Conservation (phyloP, 129 eudicot species). For the Tagetes erecta region DNA sequence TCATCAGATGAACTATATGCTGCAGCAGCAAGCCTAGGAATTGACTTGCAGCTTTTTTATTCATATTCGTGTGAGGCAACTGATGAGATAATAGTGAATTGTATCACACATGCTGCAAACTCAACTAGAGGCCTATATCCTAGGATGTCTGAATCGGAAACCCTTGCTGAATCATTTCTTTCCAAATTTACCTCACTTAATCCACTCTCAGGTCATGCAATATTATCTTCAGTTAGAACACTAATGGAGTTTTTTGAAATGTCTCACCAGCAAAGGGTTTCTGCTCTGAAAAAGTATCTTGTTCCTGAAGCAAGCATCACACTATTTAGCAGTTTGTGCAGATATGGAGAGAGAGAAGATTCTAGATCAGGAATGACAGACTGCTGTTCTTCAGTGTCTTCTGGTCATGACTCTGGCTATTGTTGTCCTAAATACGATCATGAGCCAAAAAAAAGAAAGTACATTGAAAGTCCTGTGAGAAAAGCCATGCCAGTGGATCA, state of each 20-base stretch:
- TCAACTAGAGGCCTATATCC: conserved; percentile 52
- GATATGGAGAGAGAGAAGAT: conserved; percentile 86
- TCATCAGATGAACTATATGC: conserved; percentile 93
- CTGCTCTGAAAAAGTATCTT: conserved; percentile 55
- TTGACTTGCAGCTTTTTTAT: conserved; percentile 73
- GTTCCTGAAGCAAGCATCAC: conserved; percentile 71
- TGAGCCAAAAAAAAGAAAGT: conserved; percentile 56
- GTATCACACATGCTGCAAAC: conserved; percentile 51
- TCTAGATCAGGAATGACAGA: conserved; percentile 86
- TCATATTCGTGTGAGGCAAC: conserved; percentile 76
- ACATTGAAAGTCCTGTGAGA: conserved; percentile 32
- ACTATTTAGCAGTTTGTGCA: conserved; percentile 57
- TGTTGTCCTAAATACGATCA: conserved; percentile 40
- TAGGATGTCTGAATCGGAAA: conserved; percentile 79
- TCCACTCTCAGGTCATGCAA: conserved; percentile 93
- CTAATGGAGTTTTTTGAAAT: conserved; percentile 65
- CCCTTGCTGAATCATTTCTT: conserved; percentile 86
- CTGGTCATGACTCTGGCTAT: conserved; percentile 63
- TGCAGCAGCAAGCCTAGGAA: conserved; percentile 88
- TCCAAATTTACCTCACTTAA: conserved; percentile 81
- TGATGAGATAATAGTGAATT: conserved; percentile 66
- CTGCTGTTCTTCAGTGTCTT: conserved; percentile 90
- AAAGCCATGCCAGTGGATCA: conserved; percentile 22
- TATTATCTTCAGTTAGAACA: conserved; percentile 60
- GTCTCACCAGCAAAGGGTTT: conserved; percentile 55